Percentiles rank a stretch among this genome's conserved stretches.
Conservation (phyloP, 345 rosid species). For the Boechera retrofracta region DNA sequence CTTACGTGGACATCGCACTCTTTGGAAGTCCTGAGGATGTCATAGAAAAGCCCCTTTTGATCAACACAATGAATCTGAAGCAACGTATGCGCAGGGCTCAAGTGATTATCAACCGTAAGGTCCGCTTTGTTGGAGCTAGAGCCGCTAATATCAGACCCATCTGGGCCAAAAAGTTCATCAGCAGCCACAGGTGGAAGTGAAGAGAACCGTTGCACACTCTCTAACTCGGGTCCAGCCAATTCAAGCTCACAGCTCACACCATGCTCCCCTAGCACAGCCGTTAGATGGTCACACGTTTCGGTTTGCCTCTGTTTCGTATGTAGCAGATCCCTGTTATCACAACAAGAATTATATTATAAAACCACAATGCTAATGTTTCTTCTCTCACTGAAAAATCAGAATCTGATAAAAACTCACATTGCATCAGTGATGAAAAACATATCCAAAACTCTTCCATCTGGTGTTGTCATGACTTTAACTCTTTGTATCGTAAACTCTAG, state of each 20-base stretch:
- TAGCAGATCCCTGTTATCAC: constrained; percentile 55
- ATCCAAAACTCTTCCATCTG: constrained; percentile 72
- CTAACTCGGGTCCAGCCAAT: constrained; percentile 66
- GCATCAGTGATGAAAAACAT: constrained; percentile 74
- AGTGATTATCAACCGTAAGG: constrained; percentile 61
- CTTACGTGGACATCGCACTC: constrained; percentile 71
- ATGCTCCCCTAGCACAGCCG: constrained; percentile 57
- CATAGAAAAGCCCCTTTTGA: constrained; percentile 80
- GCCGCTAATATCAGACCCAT: constrained; percentile 41
- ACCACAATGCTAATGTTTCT: constrained; percentile 1
- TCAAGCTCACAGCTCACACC: constrained; percentile 75
- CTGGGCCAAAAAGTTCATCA: constrained; percentile 57
- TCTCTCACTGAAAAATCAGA: not conserved
- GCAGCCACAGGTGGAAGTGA: constrained; percentile 59
- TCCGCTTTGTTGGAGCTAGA: constrained; percentile 47
- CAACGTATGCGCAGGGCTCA: constrained; percentile 78
- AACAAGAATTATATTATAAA: not conserved
- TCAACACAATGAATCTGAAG: constrained; percentile 70
- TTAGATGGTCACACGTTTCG: constrained; percentile 57
- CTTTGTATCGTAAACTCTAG: constrained; percentile 73
- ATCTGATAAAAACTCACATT: constrained; percentile 46
- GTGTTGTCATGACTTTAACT: constrained; percentile 77
- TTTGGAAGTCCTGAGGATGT: constrained; percentile 73
- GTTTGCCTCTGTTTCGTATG: constrained; percentile 66
- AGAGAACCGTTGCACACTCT: constrained; percentile 53